Evolutionary conservation across 306 rosid species (phyloP), one percentile per base, ranked within the genome.

Genomic region (Cicer cuneatum): DNA sequence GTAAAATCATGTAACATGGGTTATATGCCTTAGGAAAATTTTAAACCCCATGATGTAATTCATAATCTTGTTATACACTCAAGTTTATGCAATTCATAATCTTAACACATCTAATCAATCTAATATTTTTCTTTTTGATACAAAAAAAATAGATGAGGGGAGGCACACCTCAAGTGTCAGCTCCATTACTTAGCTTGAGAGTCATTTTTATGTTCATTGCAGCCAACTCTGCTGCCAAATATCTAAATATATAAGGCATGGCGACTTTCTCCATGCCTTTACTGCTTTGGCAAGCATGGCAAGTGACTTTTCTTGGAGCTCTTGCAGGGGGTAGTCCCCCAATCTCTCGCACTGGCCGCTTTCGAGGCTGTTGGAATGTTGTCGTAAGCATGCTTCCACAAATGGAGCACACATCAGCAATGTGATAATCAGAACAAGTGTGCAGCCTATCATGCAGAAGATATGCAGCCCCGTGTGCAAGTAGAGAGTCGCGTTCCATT

Each of bases 381-480:
- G 96, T 83, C 1, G 96, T 80, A 16, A 94, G 96, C 79, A 94
- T 73, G 84, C 92, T 87, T 61, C 97, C 97, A 69, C 99, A 94
- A 5, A 90, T 73, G 38, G 95, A 83, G 80, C 97, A 94, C 15
- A 94, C 93, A 60, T 94, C 96, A 12, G 97, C 99, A 56, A 94
- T 81, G 82, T 94, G 97, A 85, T 88, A 79, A 78, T 94, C 99
- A 11, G 99, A 94, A 80, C 97, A 88, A 6, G 96, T 88, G 70
- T 94, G 99, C 58, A 92, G 86, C 75, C 99, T 87, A 49, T 94
- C 99, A 13, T 94, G 99, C 54, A 94, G 74, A 73, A 92, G 82
- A 78, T 94, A 94, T 7, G 99, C 89, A 16, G 97, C 97, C 41
- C 97, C 97, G n/a, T 94, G 99, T 6, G 99, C 99, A 57, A 94